These are phyloP conservation scores for Oemleria cerasiformis DNA, from an alignment of 306 rosid species.

Conservation along the genomic window DNA sequence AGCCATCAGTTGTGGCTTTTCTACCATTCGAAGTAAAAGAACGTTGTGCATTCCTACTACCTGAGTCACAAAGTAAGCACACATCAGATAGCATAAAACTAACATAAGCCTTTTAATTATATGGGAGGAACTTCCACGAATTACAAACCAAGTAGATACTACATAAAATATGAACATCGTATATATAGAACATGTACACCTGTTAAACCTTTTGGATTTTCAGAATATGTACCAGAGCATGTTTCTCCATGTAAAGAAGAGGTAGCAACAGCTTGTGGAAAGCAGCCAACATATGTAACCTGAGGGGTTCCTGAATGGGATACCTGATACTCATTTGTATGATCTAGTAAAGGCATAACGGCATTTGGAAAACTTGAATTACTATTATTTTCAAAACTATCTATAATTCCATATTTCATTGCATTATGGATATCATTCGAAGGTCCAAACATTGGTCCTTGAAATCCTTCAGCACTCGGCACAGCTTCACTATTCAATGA, in stretches of 20 bases:
- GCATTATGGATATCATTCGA: slow-evolving; percentile 88
- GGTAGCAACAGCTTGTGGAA: slow-evolving; percentile 22
- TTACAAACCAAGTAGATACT: slow-evolving; percentile 1
- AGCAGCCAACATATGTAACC: slow-evolving; percentile 36
- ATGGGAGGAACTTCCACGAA: background rate
- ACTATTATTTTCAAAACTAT: slow-evolving; percentile 62
- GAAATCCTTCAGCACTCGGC: slow-evolving; percentile 31
- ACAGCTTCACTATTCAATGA: slow-evolving; percentile 39
- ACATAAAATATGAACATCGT: slow-evolving; percentile 7
- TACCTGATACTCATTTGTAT: slow-evolving; percentile 93
- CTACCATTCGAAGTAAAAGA: slow-evolving; percentile 33
- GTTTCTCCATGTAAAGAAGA: slow-evolving; percentile 40
- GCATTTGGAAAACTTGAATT: slow-evolving; percentile 57
- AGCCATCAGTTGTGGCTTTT: slow-evolving; percentile 37
- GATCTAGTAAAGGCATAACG: slow-evolving; percentile 87
- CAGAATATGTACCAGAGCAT: slow-evolving; percentile 30
- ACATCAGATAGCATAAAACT: slow-evolving; percentile 13
- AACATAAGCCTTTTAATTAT: slow-evolving; percentile 20
- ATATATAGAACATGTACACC: slow-evolving; percentile 42
- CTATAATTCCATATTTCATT: slow-evolving; percentile 58
- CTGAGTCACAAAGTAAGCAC: slow-evolving; percentile 43
- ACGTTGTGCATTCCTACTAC: slow-evolving; percentile 29
- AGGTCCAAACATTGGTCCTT: slow-evolving; percentile 40
- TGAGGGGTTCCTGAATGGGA: slow-evolving; percentile 53
- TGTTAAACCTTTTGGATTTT: slow-evolving; percentile 35